Percentiles rank a stretch among this genome's conserved stretches.
phyloP scores from a whole-genome alignment of 2,329 filamentous ascomycete genomes.

The Trichoderma aggressivum region DNA sequence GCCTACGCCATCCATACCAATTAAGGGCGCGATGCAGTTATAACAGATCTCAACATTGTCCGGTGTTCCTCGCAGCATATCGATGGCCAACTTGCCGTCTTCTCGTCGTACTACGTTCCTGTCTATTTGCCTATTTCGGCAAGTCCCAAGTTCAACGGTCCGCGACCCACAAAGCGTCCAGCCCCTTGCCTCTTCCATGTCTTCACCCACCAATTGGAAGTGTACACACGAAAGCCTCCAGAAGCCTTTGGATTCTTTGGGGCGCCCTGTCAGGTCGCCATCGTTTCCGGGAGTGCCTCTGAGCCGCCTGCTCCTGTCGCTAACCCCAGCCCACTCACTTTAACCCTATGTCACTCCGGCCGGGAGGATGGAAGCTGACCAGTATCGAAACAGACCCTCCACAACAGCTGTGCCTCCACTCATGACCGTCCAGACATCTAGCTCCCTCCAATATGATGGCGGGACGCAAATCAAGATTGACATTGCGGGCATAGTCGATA shows the following conservation, averaged over 20 bases:
- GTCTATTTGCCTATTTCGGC: too few relatives aligned
- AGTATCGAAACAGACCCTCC: slow-evolving; percentile 33
- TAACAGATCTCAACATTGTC: too few relatives aligned
- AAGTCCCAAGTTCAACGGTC: too few relatives aligned
- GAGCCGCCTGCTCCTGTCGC: slow-evolving; percentile 51
- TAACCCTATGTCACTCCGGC: slow-evolving; percentile 40
- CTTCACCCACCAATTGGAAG: too few relatives aligned
- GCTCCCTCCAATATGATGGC: slow-evolving; percentile 60
- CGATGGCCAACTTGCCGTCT: too few relatives aligned
- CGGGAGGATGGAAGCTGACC: slow-evolving; percentile 49
- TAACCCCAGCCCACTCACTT: slow-evolving; percentile 49
- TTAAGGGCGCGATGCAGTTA: too few relatives aligned
- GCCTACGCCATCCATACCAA: too few relatives aligned
- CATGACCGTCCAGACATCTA: slow-evolving; percentile 47
- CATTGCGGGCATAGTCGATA: slow-evolving; percentile 48
- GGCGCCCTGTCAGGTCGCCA: slow-evolving; percentile 50
- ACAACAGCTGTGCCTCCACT: slow-evolving; percentile 51
- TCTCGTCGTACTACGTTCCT: too few relatives aligned
- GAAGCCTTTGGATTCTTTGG: slow-evolving; percentile 29
- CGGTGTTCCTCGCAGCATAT: too few relatives aligned
- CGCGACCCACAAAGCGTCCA: too few relatives aligned
- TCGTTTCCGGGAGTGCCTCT: slow-evolving; percentile 43
- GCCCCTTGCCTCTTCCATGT: too few relatives aligned
- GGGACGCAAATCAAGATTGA: slow-evolving; percentile 60
- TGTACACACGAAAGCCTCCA: too few relatives aligned